Evolutionary conservation across 768 basidiomycete species (phyloP).

Genomic region (Boletus rubescentipes): DNA sequence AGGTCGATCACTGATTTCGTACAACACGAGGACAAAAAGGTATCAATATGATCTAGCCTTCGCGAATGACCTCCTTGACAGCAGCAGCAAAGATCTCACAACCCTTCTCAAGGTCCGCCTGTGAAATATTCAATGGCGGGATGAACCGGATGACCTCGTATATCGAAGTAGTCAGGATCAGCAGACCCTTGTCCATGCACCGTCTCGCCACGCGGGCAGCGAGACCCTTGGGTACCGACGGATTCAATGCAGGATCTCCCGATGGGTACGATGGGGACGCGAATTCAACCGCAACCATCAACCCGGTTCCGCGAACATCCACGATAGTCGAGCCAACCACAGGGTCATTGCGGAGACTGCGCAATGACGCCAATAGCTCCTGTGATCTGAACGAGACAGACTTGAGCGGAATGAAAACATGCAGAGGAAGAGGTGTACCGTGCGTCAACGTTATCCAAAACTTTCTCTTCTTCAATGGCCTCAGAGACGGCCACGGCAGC

Average conservation of each 20-base stretch:
- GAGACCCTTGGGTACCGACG: slow-evolving; percentile 48
- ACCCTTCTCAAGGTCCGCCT: slow-evolving; percentile 73
- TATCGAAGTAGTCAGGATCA: slow-evolving; percentile 86
- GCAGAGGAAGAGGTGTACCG: slow-evolving; percentile 44
- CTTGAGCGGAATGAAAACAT: slow-evolving; percentile 1
- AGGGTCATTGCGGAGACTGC: slow-evolving; percentile 54
- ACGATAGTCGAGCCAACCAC: slow-evolving; percentile 58
- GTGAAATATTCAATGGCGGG: slow-evolving; percentile 80
- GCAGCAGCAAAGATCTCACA: slow-evolving; percentile 64
- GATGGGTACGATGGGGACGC: slow-evolving; percentile 57
- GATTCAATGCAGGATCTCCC: slow-evolving; percentile 44
- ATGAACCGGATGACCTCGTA: slow-evolving; percentile 93
- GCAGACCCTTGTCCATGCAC: slow-evolving; percentile 83
- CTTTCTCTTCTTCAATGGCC: slow-evolving; percentile 74
- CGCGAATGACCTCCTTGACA: slow-evolving; percentile 64
- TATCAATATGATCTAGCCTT: slow-evolving; percentile 26
- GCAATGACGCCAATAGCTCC: slow-evolving; percentile 66
- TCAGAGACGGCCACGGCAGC: slow-evolving; percentile 84
- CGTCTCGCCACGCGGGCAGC: slow-evolving; percentile 70
- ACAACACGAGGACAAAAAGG: no score
- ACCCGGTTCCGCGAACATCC: slow-evolving; percentile 84
- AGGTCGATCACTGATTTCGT: no score
- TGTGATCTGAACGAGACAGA: slow-evolving; percentile 47
- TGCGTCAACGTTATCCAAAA: slow-evolving; percentile 74
- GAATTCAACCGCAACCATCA: slow-evolving; percentile 88